Conservation (phyloP, 192 early-diverging fungal genomes). For the Coemansia sp. region DNA sequence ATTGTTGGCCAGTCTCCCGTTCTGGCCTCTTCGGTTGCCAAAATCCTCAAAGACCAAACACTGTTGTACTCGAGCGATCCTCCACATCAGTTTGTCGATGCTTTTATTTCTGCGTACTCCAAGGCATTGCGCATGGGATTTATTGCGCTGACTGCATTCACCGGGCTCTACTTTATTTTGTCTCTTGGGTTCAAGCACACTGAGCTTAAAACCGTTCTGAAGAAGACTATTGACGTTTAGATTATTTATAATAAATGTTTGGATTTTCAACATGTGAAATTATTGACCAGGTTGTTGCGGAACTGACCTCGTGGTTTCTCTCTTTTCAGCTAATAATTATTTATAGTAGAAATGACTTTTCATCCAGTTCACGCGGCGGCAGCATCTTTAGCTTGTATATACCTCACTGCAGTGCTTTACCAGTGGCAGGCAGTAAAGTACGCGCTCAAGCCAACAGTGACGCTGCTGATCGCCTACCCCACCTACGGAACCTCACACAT, state of each 20-base stretch:
- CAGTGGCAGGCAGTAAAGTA: conserved; percentile 29
- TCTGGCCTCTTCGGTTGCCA: conserved; percentile 18
- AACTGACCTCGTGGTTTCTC: background rate
- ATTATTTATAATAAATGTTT: conserved; percentile 3
- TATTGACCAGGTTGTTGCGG: background rate
- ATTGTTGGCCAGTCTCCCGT: conserved; percentile 27
- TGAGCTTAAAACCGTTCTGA: conserved; percentile 36
- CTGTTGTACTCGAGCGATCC: conserved; percentile 11
- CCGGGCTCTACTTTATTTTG: conserved; percentile 23
- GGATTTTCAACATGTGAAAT: conserved; percentile 1
- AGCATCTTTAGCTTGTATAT: conserved; percentile 13
- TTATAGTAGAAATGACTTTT: conserved; percentile 2
- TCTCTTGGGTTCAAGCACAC: conserved; percentile 33
- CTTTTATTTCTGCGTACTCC: conserved; percentile 17
- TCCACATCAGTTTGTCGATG: conserved; percentile 5
- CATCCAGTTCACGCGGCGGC: conserved; percentile 11
- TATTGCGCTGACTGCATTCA: conserved; percentile 28
- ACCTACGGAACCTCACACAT: conserved; percentile 1
- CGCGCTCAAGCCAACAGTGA: conserved; percentile 39
- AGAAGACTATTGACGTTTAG: conserved; percentile 29
- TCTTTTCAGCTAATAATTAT: background rate
- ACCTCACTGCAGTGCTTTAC: conserved; percentile 21
- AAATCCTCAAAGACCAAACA: conserved; percentile 20
- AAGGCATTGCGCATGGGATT: conserved; percentile 23
- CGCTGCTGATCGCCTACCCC: conserved; percentile 37